Base-by-base conservation (phyloP, 1,139 yeast species). In the Geotrichum restrictum region DNA sequence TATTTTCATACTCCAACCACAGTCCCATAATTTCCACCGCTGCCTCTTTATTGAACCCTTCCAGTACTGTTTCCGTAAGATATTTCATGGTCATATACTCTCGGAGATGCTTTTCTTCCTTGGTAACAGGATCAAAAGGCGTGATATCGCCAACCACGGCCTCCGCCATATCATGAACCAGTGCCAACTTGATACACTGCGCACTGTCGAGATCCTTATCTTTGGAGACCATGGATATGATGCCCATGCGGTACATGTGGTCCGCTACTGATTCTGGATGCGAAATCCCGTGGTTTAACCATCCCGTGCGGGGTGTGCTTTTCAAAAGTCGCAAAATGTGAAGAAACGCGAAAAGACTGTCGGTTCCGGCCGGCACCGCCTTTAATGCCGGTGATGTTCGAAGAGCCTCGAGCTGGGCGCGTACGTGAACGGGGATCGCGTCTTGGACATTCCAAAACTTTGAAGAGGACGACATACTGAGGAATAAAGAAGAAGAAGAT, bases 231-330 rank as follows among this genome's bases (percentile, higher is more conserved):
- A 91, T 80, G 22, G 95, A 76, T 51, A 91, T 82, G 43, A 91
- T 75, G 3, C 91, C 82, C 98, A 94, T 93, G 57, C 99, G 78
- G 67, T 93, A 93, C 98, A 93, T 93, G 69, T 93, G 99, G 69
- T 93, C 98, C 16, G 91, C 78, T 53, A 93, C 91, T 48, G 91
- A 82, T 69, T 93, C 94, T 1, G 83, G 80, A 8, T 69, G 66
- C 0, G 81, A 77, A 33, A 93, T 76, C 13, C 80, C 81, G 63
- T 81, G 81, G 63, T 89, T 91, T 29, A 93, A 69, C 98, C 98
- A 93, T 1, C 98, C 98, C 0, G 98, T 91, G 65, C 98, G 79
- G 60, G 79, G 82, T 61, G 88, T 95, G 5, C 82, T 74, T 70
- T 93, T 93, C 62, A 93, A 76, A 37, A 81, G 76, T 52, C 87